Evolutionary conservation across 2,329 filamentous ascomycete genomes (phyloP).

Genomic region (Phialophora tarda): DNA sequence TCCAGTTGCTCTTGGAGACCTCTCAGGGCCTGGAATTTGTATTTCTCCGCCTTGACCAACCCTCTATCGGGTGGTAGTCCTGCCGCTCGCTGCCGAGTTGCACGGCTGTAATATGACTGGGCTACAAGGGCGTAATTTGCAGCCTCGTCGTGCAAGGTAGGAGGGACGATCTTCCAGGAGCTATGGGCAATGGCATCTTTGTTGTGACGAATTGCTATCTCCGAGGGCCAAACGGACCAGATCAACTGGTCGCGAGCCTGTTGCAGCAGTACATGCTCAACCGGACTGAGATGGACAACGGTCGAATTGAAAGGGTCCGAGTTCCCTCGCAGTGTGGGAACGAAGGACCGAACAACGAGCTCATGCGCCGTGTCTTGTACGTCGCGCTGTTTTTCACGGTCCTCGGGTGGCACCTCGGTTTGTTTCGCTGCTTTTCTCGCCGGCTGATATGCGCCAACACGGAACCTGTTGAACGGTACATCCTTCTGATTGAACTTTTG

Average conservation of each 20-base stretch:
- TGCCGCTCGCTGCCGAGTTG: neutral
- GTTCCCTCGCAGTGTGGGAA: neutral
- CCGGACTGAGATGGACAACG: neutral
- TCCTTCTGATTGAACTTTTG: conserved; percentile 9
- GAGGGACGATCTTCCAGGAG: conserved; percentile 9
- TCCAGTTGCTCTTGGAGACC: conserved; percentile 8
- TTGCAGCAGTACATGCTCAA: conserved; percentile 4
- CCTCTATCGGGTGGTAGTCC: neutral
- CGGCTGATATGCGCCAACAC: neutral
- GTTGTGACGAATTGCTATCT: conserved; percentile 9
- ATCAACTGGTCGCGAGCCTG: conserved; percentile 7
- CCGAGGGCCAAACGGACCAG: conserved; percentile 4
- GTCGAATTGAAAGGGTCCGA: conserved; percentile 6
- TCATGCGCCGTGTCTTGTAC: neutral
- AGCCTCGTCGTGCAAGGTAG: neutral
- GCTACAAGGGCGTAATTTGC: conserved; percentile 5
- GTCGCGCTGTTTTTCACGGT: neutral
- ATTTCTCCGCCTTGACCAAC: neutral
- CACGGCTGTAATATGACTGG: conserved; percentile 3
- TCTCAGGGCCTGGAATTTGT: neutral
- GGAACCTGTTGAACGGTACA: conserved; percentile 1
- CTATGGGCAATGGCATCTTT: conserved; percentile 6
- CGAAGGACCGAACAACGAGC: conserved; percentile 1
- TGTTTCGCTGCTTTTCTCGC: neutral
- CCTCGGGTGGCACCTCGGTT: neutral